A percentile compares a stretch with the other conserved stretches of the same genome.
These are phyloP conservation scores for Exserohilum rostratum DNA, from an alignment of 2,329 filamentous ascomycete species.

Conservation along the genomic window DNA sequence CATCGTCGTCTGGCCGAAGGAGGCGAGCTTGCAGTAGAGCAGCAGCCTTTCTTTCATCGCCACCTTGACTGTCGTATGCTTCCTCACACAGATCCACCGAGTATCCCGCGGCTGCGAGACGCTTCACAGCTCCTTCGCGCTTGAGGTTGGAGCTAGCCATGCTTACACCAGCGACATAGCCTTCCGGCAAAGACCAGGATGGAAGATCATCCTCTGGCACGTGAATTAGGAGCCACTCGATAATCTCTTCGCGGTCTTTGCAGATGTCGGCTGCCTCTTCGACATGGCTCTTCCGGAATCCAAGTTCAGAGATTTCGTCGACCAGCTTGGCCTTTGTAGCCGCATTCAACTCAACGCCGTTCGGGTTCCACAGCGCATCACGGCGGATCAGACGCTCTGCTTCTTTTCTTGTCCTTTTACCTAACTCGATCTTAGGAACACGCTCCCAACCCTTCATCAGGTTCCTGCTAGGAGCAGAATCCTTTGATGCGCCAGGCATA, in stretches of 20 bases:
- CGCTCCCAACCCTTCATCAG: constrained; percentile 78
- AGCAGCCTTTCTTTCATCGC: constrained; percentile 78
- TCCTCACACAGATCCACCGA: constrained; percentile 82
- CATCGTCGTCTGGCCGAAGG: constrained; percentile 50
- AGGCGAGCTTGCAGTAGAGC: constrained; percentile 78
- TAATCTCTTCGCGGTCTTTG: constrained; percentile 87
- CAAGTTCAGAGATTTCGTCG: constrained; percentile 76
- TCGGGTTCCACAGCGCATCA: constrained; percentile 85
- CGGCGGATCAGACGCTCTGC: constrained; percentile 80
- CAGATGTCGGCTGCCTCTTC: constrained; percentile 87
- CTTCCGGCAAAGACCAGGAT: constrained; percentile 86
- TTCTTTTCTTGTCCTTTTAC: constrained; percentile 75
- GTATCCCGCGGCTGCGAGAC: constrained; percentile 83
- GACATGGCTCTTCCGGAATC: constrained; percentile 87
- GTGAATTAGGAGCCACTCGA: constrained; percentile 96
- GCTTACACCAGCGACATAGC: constrained; percentile 87
- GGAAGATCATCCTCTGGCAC: constrained; percentile 98
- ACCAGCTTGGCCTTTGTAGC: constrained; percentile 65
- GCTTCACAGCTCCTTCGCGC: constrained; percentile 80
- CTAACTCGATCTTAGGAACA: constrained; percentile 92
- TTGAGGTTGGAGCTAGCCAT: constrained; percentile 82
- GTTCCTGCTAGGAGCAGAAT: constrained; percentile 44
- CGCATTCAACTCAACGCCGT: constrained; percentile 69
- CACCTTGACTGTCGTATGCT: constrained; percentile 70
- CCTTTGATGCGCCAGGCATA: constrained; percentile 32